Conservation (phyloP, 257 asterid species). For the Solanum acaule region DNA sequence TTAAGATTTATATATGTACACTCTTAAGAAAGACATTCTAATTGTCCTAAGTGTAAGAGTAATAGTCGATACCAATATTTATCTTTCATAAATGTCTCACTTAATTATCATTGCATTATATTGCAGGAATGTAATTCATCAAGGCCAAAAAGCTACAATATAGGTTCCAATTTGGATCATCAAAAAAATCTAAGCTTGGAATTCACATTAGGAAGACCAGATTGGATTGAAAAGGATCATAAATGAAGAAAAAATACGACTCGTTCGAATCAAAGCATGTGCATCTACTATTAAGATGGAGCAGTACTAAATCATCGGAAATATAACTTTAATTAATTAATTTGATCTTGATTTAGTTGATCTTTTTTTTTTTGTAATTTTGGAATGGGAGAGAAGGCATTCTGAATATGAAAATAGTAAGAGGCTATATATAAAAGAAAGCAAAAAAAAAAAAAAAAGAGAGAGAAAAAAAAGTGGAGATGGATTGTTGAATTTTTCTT, state of each 20-base stretch:
- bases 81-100: background rate
- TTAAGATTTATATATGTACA: background rate
- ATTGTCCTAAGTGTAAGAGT: background rate
- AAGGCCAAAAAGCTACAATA: constrained; percentile 14
- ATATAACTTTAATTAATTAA: background rate
- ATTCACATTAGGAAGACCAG: constrained; percentile 25
- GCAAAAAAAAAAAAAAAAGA: too few relatives aligned
- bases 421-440: background rate
- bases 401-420: background rate
- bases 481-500: background rate
- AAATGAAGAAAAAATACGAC: constrained; percentile 2
- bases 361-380: background rate
- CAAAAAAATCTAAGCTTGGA: constrained; percentile 30
- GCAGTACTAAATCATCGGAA: background rate
- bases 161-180: constrained; percentile 1
- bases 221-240: constrained; percentile 27
- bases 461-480: background rate
- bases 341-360: background rate
- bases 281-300: background rate
- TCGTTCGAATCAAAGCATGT: background rate
- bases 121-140: constrained; percentile 36
- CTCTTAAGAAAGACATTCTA: background rate
- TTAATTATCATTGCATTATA: background rate
- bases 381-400: background rate
- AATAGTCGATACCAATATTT: background rate